Evolutionary conservation across 495 filamentous ascomycete genomes (phyloP), one percentile per base, ranked within the genome.

Genomic region (Niebla homalea): DNA sequence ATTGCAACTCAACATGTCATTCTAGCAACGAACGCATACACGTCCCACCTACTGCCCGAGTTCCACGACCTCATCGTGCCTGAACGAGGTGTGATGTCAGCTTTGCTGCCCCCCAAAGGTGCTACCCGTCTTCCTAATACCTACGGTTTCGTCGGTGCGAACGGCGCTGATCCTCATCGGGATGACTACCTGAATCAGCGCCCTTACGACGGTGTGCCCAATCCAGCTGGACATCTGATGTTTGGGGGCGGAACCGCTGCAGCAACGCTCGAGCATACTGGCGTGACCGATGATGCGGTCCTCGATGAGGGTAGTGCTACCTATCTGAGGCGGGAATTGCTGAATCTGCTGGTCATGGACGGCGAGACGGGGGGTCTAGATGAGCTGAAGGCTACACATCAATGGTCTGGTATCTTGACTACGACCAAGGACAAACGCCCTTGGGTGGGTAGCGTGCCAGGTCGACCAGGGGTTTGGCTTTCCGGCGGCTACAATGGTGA

Each of bases 361-460:
- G 66, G 62, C 12, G 66, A 69, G 21, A 60, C 60, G 3, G 59
- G 60, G 10, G 72, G 69, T 18, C 36, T 71, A 3, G 60, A 67
- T 62, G 51, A 55, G 68, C 26, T 74, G 56, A 66, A 67, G 10
- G 75, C 84, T 0, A 71, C 70, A 35, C 69, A 70, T 52, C 74
- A 85, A 60, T 94, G 87, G 87, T 84, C 81, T 0, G 87, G 87
- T 0, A 83, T 85, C 49, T 92, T 89, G 87, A 86, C 81, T 0
- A 90, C 81, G 60, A 79, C 71, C 25, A 64, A 79, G 0, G 87
- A 92, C 58, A 67, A 73, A 0, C 63, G 75, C 19, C 83, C 87
- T 0, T 89, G 73, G 79, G 84, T 85, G 16, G 79, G 78, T 0
- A 64, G 62, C 20, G 78, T 81, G 22, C 77, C 52, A 70, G 14